Conservation (phyloP, 352 stramenopile genomes). For the Pythium sp. region DNA sequence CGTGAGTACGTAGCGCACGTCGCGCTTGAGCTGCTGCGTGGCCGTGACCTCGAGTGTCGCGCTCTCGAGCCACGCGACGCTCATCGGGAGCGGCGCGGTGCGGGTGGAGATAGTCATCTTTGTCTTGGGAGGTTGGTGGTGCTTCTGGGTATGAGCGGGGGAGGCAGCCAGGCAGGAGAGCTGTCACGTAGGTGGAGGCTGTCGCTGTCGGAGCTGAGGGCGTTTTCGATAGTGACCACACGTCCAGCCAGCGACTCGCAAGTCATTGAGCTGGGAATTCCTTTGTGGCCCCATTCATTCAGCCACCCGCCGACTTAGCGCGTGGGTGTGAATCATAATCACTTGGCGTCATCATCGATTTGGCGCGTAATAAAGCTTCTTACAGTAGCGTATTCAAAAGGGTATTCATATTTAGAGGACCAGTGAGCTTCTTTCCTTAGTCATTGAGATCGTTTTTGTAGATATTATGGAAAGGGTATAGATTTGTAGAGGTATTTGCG, state of each 20-base stretch:
- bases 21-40: constrained; percentile 8
- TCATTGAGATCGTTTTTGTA: not conserved
- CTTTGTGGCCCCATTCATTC: not conserved
- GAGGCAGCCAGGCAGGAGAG: not conserved
- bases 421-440: not conserved
- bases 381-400: not conserved
- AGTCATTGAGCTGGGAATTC: not conserved
- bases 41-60: constrained; percentile 8
- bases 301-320: not conserved
- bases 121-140: not conserved
- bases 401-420: not conserved
- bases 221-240: constrained; percentile 2
- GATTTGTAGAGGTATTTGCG: not conserved
- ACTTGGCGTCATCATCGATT: not conserved
- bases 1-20: constrained; percentile 13
- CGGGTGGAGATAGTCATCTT: not conserved
- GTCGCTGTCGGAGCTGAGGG: not conserved
- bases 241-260: not conserved
- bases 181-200: not conserved
- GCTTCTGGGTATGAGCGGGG: not conserved
- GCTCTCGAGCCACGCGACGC: constrained; percentile 11
- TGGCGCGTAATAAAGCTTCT: not conserved
- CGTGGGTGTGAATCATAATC: not conserved
- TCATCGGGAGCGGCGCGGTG: not conserved
- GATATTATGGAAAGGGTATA: not conserved